Conservation (phyloP, 257 asterid species). For the Linderniella brevidens region DNA sequence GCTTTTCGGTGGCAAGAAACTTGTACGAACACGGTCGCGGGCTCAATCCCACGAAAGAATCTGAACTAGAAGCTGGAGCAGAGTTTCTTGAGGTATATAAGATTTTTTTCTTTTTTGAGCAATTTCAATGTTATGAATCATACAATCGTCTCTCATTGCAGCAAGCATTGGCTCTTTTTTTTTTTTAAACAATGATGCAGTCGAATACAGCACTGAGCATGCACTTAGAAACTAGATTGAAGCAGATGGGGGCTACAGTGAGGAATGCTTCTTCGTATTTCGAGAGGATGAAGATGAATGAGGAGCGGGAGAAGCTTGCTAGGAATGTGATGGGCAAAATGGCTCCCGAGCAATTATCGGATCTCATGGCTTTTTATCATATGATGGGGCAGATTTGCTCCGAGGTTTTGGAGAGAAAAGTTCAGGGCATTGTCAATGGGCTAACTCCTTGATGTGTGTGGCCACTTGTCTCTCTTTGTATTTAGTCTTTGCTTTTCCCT, state of each 20-base stretch:
- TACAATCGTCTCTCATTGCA: neutral
- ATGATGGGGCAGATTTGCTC: conserved; percentile 63
- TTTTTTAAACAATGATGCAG: no score
- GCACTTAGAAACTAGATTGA: conserved; percentile 50
- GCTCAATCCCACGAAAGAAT: conserved; percentile 17
- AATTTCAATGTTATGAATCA: neutral
- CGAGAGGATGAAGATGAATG: conserved; percentile 31
- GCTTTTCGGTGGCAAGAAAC: conserved; percentile 47
- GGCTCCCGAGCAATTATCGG: conserved; percentile 59
- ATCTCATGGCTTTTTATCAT: conserved; percentile 35
- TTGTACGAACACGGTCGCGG: conserved; percentile 16
- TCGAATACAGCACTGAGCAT: neutral
- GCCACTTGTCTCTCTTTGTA: no score
- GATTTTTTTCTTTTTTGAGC: neutral
- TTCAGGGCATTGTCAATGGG: conserved; percentile 11
- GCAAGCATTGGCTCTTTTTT: neutral
- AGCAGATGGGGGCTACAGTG: conserved; percentile 80
- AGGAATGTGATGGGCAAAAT: conserved; percentile 36
- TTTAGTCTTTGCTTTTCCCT: no score
- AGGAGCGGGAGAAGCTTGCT: conserved; percentile 34
- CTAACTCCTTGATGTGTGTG: no score
- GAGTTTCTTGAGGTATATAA: conserved; percentile 54
- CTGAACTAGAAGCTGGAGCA: conserved; percentile 50
- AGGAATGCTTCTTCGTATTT: conserved; percentile 38
- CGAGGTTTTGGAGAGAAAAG: conserved; percentile 47